phyloP scores from a whole-genome alignment of 2,329 filamentous ascomycete species.

The Sporothrix brasiliensis region DNA sequence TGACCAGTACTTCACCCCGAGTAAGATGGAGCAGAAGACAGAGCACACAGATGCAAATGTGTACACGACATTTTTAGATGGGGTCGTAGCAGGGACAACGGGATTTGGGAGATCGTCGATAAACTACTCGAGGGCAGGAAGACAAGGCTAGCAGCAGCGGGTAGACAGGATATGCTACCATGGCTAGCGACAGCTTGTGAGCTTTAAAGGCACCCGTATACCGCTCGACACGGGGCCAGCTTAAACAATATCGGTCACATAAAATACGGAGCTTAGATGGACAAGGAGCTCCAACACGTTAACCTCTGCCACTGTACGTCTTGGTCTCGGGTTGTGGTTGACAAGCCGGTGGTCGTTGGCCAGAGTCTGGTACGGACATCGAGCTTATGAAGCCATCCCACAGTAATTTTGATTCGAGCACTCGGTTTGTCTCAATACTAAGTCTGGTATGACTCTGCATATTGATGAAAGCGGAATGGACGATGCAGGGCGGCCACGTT shows the following conservation, averaged over 20 bases:
- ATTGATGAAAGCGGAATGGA: conserved; percentile 6
- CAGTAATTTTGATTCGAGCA: neutral
- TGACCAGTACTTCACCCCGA: neutral
- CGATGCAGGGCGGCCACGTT: neutral
- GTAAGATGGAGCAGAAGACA: neutral
- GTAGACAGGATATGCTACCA: neutral
- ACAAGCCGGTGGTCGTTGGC: neutral
- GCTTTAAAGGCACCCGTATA: neutral
- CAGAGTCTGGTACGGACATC: neutral
- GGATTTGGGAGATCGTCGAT: neutral
- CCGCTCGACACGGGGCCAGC: neutral
- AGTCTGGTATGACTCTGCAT: neutral
- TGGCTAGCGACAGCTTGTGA: neutral
- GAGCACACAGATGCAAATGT: neutral
- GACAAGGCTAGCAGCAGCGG: conserved; percentile 7
- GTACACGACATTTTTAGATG: neutral
- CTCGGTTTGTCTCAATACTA: neutral
- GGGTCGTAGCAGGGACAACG: neutral
- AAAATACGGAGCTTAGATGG: neutral
- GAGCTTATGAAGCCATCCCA: too few species aligned
- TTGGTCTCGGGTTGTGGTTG: neutral
- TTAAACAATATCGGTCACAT: too few species aligned
- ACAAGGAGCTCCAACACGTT: neutral
- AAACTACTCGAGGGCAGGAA: too few species aligned
- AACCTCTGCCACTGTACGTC: neutral